Percentiles rank a stretch among this genome's conserved stretches.
Conservation (phyloP, 768 basidiomycete species). For the Leccinellum albellum region DNA sequence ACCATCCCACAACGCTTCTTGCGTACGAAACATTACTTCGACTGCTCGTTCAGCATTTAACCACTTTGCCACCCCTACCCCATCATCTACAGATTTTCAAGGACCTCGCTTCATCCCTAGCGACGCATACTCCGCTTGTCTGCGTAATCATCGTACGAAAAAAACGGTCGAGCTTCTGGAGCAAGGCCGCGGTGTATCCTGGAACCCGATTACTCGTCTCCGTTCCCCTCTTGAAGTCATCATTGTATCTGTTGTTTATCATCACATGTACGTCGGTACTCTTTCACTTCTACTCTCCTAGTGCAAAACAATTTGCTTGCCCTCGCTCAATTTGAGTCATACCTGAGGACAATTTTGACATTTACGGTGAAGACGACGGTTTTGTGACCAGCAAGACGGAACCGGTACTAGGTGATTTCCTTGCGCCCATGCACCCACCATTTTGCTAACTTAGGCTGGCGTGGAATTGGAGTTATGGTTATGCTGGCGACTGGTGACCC, state of each 20-base stretch:
- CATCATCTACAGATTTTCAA: too few species aligned
- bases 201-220: too few species aligned
- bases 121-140: too few species aligned
- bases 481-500: background rate
- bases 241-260: conserved; percentile 26
- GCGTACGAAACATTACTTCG: too few species aligned
- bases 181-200: too few species aligned
- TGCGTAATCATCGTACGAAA: too few species aligned
- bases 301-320: conserved; percentile 35
- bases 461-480: background rate
- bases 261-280: conserved; percentile 37
- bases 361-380: conserved; percentile 72
- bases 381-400: conserved; percentile 32
- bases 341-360: conserved; percentile 79
- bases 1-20: too few species aligned
- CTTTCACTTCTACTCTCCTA: conserved; percentile 32
- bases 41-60: too few species aligned
- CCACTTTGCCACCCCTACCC: too few species aligned
- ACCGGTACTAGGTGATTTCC: conserved; percentile 34
- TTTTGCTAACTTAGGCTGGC: conserved; percentile 20
- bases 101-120: too few species aligned
- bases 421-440: conserved; percentile 15
- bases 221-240: too few species aligned
- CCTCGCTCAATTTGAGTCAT: conserved; percentile 38
- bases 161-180: too few species aligned